phyloP scores from a whole-genome alignment of 2,329 filamentous ascomycete species.

The Nothophaeocryptopus gaeumannii region DNA sequence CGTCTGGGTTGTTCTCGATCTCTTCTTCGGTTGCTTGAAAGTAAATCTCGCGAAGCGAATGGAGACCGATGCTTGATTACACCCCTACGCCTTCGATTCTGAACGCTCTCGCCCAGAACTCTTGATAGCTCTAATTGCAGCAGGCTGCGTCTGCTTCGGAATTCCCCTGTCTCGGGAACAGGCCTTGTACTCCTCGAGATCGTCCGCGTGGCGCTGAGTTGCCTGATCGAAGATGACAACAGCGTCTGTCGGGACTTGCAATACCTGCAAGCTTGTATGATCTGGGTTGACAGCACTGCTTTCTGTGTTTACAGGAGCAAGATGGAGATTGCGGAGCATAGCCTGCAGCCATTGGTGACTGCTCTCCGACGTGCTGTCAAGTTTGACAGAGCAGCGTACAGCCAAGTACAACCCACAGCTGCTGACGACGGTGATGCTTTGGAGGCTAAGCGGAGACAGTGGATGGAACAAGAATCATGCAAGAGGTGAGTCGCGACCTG shows the following conservation, averaged over 20 bases:
- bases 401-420: neutral
- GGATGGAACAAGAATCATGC: conserved; percentile 21
- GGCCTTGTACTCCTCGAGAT: conserved; percentile 34
- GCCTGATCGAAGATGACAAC: conserved; percentile 32
- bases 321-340: conserved; percentile 24
- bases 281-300: conserved; percentile 22
- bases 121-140: conserved; percentile 31
- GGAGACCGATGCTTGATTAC: conserved; percentile 36
- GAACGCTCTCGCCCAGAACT: conserved; percentile 29
- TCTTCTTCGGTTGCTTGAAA: conserved; percentile 27
- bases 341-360: conserved; percentile 23
- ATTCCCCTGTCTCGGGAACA: conserved; percentile 33
- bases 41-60: conserved; percentile 34
- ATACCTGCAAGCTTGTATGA: conserved; percentile 25
- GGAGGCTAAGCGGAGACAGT: conserved; percentile 16
- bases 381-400: conserved; percentile 21
- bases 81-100: conserved; percentile 32
- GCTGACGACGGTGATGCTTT: conserved; percentile 7
- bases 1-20: conserved; percentile 9
- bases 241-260: conserved; percentile 27
- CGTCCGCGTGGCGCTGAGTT: conserved; percentile 30
- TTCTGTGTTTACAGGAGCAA: conserved; percentile 21
- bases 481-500: conserved; percentile 3
- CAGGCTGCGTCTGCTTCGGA: conserved; percentile 35
- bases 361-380: conserved; percentile 22